Percentiles rank a stretch among this genome's conserved stretches.
Evolutionary conservation across 73 alveolate genomes (phyloP).

Genomic region (Stentor coeruleus): DNA sequence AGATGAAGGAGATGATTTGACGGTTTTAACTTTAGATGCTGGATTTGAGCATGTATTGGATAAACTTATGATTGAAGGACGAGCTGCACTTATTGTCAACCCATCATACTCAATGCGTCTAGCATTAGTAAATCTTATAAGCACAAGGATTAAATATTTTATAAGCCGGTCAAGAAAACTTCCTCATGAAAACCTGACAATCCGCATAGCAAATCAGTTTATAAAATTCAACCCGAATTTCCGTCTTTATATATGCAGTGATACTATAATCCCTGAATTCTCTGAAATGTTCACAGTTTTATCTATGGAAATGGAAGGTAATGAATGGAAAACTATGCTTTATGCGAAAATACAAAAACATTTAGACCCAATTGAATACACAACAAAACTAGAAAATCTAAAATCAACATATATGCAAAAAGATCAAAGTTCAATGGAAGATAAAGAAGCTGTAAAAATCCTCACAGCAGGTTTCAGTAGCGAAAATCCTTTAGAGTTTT

Average conservation of each 20-base stretch:
- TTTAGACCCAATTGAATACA: not conserved
- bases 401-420: not conserved
- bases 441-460: not conserved
- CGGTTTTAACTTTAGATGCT: not conserved
- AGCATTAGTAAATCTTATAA: not conserved
- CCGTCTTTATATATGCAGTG: not conserved
- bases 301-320: not conserved
- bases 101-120: not conserved
- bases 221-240: not conserved
- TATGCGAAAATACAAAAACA: not conserved
- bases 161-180: not conserved
- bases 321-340: not conserved
- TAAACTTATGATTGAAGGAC: conserved; percentile 8
- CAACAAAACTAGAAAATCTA: not conserved
- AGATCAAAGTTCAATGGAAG: not conserved
- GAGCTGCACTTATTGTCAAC: not conserved
- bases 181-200: not conserved
- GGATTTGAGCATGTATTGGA: not conserved
- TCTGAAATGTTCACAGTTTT: not conserved
- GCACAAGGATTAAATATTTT: not conserved
- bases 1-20: not conserved
- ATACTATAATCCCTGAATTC: not conserved
- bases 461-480: not conserved
- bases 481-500: not conserved
- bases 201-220: not conserved